Base-by-base conservation (phyloP, 2,329 filamentous ascomycete species). In the Colletotrichum spinosum region DNA sequence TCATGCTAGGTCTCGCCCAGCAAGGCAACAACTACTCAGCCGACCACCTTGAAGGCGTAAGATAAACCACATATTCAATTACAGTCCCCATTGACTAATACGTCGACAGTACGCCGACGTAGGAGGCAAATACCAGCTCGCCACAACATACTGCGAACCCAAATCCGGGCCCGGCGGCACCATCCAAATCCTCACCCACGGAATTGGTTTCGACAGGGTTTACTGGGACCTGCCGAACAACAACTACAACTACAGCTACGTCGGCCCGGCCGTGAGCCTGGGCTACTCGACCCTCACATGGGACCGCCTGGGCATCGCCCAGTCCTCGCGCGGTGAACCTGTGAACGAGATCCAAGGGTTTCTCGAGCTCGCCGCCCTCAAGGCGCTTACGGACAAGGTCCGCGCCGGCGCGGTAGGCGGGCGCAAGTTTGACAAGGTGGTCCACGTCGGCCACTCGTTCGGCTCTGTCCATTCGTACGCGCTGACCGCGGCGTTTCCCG, bases 371-470 rank as follows among this genome's bases (percentile, higher is more conserved):
- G 83, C 83, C 34, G 86, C 86, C 9, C 81, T 90, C 33, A 78
- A 79, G 39, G 77, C 79, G 2, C 76, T 91, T 4, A 90, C 88
- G 0, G 72, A 73, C 10, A 75, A 77, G 67, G 77, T 88, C 2
- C 83, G 84, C 37, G 70, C 73, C 1, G 83, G 84, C 51, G 70
- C 71, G 0, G 76, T 90, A n/a, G 72, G 72, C 35, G 69, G 73
- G 51, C 68, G 68, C 17, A 33, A 33, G 39, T 80, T 76, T 69
- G 62, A 71, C 49, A 82, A 84, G 70, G 76, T 87, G 33, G 78
- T 88, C 8, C 88, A 91, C 72, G 80, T 89, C 13, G 89, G 88
- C 11, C 88, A 91, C 77, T 88, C 85, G 0, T 91, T 88, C 69
- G 89, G 89, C 38, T 88, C 87, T 0, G 76, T 83, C 6, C 84